Evolutionary conservation across 2,329 filamentous ascomycete species (phyloP), one percentile per base, ranked within the genome.

Genomic region (Paraphoma sp.): DNA sequence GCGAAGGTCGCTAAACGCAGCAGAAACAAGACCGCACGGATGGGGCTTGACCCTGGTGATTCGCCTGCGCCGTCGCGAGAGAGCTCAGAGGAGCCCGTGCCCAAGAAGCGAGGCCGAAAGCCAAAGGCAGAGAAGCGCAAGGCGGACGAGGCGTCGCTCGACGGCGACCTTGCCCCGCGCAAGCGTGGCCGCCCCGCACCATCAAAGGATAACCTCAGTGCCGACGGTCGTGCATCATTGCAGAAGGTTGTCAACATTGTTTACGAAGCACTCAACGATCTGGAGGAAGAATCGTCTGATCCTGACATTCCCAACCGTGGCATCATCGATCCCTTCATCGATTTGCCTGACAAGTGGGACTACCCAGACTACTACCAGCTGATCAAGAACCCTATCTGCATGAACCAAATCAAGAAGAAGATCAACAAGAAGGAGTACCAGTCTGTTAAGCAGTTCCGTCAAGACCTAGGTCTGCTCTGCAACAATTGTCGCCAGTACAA

Each of bases 391-490:
- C 95, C 95, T 0, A 97, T 99, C 72, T 94, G 91, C 72, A 97
- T 98, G 90, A 95, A 97, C 67, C 89, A 93, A 75, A 97, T 99
- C 71, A 88, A 92, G 74, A 91, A 90, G 74, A 94, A 92, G 82
- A 97, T 99, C 80, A 97, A 97, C 82, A 94, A 92, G 78, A 92
- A 96, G 72, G 92, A 97, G 73, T 99, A 99, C 77, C 87, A 86
- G 66, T 90, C 86, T 70, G 79, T 97, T 58, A 87, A 86, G 72
- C 91, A 93, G 67, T 87, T 99, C 83, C 86, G 87, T 53, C 87
- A 86, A 64, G 96, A 99, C 72, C 88, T 99, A 60, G 86, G 88
- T 48, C 80, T 94, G 61, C 86, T 99, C 78, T 95, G 93, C 76
- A 87, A 85, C 73, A 99, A 99, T 77, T 97, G 94, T 64, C 87